Conservation (phyloP, 75 land plant species). For the Azolla pinnata region DNA sequence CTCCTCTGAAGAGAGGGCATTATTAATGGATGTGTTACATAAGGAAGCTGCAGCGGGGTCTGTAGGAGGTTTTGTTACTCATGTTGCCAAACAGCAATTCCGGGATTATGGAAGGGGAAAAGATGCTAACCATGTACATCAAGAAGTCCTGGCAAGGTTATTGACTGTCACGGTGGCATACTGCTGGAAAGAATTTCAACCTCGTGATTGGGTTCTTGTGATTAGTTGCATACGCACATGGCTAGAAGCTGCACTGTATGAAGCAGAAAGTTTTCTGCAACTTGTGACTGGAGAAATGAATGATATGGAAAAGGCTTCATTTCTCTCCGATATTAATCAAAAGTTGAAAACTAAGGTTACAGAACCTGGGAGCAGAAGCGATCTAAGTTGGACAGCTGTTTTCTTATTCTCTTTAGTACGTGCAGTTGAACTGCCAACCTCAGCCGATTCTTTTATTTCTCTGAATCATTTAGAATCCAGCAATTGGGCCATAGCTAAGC, state of each 20-base stretch:
- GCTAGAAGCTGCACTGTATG: conserved; percentile 52
- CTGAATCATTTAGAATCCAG: conserved; percentile 7
- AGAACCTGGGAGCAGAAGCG: too few species aligned
- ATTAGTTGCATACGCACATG: conserved; percentile 38
- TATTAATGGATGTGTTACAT: conserved; percentile 48
- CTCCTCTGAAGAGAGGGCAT: conserved; percentile 25
- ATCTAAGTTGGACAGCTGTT: conserved; percentile 45
- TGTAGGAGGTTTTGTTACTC: conserved; percentile 7
- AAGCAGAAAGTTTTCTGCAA: conserved; percentile 18
- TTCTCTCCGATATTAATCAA: conserved; percentile 11
- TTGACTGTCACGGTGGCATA: conserved; percentile 54
- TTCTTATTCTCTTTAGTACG: conserved; percentile 36
- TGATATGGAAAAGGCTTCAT: conserved; percentile 45
- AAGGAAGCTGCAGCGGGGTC: conserved; percentile 32
- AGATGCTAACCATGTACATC: background rate
- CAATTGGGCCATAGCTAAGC: conserved; percentile 37
- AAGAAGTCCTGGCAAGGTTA: conserved; percentile 45
- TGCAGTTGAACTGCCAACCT: conserved; percentile 15
- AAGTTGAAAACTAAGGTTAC: too few species aligned
- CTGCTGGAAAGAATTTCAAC: conserved; percentile 73
- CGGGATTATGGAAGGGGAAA: conserved; percentile 2
- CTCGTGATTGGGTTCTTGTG: conserved; percentile 72
- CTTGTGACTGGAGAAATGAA: conserved; percentile 33
- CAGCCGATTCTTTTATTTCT: conserved; percentile 11
- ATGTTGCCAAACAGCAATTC: conserved; percentile 14